These are phyloP conservation scores for Rhizopus delemar DNA, from an alignment of 371 early-diverging fungal genomes.

Conservation along the genomic window DNA sequence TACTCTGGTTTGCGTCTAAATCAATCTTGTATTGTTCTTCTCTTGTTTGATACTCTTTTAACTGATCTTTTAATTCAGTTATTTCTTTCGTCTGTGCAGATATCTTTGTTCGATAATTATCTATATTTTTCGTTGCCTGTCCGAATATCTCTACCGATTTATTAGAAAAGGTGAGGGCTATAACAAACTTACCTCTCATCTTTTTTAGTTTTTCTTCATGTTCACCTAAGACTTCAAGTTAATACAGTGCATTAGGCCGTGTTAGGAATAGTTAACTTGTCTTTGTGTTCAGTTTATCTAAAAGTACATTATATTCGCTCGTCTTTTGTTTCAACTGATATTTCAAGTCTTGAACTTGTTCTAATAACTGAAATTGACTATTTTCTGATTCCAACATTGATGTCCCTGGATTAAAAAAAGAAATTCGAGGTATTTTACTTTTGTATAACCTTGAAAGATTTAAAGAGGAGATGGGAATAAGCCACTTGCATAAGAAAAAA, in stretches of 20 bases:
- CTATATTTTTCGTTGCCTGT: constrained; percentile 62
- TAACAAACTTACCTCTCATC: constrained; percentile 43
- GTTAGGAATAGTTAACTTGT: constrained; percentile 23
- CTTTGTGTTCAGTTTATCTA: constrained; percentile 34
- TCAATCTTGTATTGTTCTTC: constrained; percentile 35
- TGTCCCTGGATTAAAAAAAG: background rate
- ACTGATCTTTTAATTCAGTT: constrained; percentile 38
- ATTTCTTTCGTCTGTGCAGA: constrained; percentile 56
- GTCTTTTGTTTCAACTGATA: constrained; percentile 36
- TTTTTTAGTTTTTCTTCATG: constrained; percentile 47
- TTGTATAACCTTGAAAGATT: background rate
- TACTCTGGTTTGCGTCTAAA: constrained; percentile 47
- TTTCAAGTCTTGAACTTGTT: constrained; percentile 50
- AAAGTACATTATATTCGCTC: constrained; percentile 28
- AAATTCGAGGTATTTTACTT: background rate
- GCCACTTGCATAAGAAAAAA: constrained; percentile 6
- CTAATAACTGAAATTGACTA: constrained; percentile 35
- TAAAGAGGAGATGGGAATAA: constrained; percentile 5
- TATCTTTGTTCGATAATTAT: constrained; percentile 59
- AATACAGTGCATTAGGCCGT: too few species aligned
- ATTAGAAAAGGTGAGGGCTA: background rate
- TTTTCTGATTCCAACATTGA: constrained; percentile 12
- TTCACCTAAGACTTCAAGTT: constrained; percentile 28
- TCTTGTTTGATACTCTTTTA: constrained; percentile 41
- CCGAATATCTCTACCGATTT: constrained; percentile 53